Percentiles rank a stretch among this genome's conserved stretches.
These are phyloP conservation scores for Basidioascus undulatus DNA, from an alignment of 768 basidiomycete species.

Conservation along the genomic window DNA sequence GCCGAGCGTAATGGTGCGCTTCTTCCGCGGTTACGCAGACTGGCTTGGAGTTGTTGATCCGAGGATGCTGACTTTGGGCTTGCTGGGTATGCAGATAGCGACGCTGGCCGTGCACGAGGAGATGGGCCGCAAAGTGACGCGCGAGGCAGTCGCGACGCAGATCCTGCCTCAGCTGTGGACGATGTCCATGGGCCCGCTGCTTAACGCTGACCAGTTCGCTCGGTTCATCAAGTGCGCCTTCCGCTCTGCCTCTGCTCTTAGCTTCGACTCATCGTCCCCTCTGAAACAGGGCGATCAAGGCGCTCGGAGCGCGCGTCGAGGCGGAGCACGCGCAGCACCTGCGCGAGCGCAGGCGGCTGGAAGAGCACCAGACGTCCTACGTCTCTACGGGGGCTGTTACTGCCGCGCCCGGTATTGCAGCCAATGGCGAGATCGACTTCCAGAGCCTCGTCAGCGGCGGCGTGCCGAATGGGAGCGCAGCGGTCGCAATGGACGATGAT, in stretches of 20 bases:
- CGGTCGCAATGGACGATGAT: background rate
- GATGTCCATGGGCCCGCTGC: constrained; percentile 56
- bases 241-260: background rate
- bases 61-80: no score
- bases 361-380: constrained; percentile 28
- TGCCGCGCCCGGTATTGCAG: constrained; percentile 18
- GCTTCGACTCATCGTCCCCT: background rate
- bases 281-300: constrained; percentile 18
- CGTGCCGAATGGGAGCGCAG: constrained; percentile 6
- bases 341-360: constrained; percentile 71
- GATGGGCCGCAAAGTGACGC: constrained; percentile 84
- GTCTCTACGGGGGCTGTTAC: constrained; percentile 18
- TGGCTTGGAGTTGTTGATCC: no score
- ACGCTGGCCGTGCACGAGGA: constrained; percentile 77
- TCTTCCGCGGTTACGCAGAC: no score
- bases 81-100: constrained; percentile 34
- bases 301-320: constrained; percentile 54
- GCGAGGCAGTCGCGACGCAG: constrained; percentile 70
- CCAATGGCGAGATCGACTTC: constrained; percentile 44
- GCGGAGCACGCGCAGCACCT: constrained; percentile 78
- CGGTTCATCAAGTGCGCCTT: constrained; percentile 56
- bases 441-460: constrained; percentile 46
- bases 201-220: constrained; percentile 45
- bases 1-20: constrained; percentile 87
- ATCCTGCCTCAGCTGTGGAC: constrained; percentile 82